Evolutionary conservation across 306 rosid species (phyloP).

Genomic region (Fragaria nilgerrensis): DNA sequence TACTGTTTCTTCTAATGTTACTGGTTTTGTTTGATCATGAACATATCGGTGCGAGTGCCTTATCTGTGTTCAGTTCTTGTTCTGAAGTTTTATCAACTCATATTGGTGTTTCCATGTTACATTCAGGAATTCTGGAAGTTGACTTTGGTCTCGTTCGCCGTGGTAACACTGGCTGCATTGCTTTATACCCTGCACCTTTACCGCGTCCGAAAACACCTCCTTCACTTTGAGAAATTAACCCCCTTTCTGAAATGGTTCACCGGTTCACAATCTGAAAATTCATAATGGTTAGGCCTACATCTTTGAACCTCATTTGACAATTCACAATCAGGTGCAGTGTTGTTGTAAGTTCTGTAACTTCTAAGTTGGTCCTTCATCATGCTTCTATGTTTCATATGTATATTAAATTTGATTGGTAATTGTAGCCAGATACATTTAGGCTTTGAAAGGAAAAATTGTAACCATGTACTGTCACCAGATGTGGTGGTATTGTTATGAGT

Average conservation of each 20-base stretch:
- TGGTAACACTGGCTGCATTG: slow-evolving; percentile 59
- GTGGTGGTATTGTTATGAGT: no score
- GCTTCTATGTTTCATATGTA: neutral
- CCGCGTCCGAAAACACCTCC: slow-evolving; percentile 51
- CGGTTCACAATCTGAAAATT: slow-evolving; percentile 8
- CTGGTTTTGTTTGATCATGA: neutral
- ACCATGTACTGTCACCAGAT: no score
- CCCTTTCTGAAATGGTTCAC: slow-evolving; percentile 8
- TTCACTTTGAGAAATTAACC: slow-evolving; percentile 51
- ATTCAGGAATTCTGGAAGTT: slow-evolving; percentile 81
- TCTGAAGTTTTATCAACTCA: neutral
- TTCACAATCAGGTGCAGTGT: neutral
- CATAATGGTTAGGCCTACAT: neutral
- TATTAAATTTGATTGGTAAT: neutral
- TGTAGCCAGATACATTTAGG: neutral
- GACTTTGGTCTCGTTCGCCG: slow-evolving; percentile 51
- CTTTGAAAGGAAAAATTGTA: neutral
- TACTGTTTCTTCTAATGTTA: neutral
- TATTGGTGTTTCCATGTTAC: neutral
- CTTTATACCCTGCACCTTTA: slow-evolving; percentile 60
- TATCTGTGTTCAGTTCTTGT: neutral
- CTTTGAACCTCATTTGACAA: neutral
- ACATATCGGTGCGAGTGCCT: neutral
- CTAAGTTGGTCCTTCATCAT: neutral
- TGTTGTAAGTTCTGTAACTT: neutral